Base-by-base conservation (phyloP, 225 moss, liverwort and hornwort genomes). In the Polytrichum commune region DNA sequence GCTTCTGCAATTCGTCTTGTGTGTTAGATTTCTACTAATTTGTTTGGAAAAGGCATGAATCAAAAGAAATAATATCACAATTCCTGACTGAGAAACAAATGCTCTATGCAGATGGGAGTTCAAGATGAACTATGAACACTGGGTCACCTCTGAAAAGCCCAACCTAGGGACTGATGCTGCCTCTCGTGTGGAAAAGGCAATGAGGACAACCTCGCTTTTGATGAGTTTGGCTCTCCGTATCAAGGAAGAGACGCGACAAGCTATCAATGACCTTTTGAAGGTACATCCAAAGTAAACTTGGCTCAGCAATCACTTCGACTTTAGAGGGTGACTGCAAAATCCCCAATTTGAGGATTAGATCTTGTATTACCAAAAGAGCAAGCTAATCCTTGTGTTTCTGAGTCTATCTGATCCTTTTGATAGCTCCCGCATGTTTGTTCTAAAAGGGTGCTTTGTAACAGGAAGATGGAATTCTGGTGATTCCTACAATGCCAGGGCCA, bases 221-320 rank as follows among this genome's bases (percentile, higher is more conserved):
- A 84, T 92, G 74, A 81, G 89, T 30, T 63, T 92, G 72, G 77
- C 80, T 62, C 81, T 83, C 73, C 85, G 79, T 69, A 81, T 93
- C 24, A 92, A 77, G 74, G 89, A 84, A 67, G 92, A 96, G 76
- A 76, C 86, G 54, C 81, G 89, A 54, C 65, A 75, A 67, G 90
- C 96, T 55, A 86, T 96, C 73, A 93, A 89, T 71, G 85, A 92
- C 29, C 88, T 96, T 68, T 75, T 96, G 75, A 92, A 87, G 91
- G 93, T 93, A 74, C 38, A 19, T 55, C 23, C 67, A 67, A 65
- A 63, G 27, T 16, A 63, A 63, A 27, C 62, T 63, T 63, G 25
- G 27, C 16, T 63, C 62, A 18, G 62, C 62, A 16, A 63, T 58
- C n/a, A 58, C 9, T 46, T 46, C 16, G 16, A 16, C 46, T 46